Conservation (phyloP, 2,329 filamentous ascomycete species). For the Rugonectria rugulosa region DNA sequence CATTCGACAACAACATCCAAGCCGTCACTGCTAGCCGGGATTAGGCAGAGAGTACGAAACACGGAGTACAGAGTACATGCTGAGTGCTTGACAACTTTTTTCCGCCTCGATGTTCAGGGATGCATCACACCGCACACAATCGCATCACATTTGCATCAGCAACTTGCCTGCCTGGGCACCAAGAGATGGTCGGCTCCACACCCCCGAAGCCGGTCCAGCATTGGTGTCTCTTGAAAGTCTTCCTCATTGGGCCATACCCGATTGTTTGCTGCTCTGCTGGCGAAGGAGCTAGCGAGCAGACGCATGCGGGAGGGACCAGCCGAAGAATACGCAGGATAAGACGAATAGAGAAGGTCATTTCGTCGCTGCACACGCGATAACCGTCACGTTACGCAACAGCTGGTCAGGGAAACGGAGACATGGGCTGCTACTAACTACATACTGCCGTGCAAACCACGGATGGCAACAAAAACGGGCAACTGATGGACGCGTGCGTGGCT, state of each 20-base stretch:
- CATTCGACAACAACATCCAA: neutral
- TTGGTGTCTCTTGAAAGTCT: neutral
- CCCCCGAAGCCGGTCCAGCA: neutral
- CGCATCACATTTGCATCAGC: neutral
- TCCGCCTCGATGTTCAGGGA: neutral
- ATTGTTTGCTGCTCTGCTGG: neutral
- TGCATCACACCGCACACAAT: neutral
- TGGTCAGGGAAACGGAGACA: neutral
- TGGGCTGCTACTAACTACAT: too few relatives aligned
- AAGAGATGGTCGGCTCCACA: neutral
- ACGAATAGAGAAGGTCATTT: neutral
- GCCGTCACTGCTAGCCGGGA: too few relatives aligned
- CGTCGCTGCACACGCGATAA: neutral
- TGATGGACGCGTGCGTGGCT: conserved; percentile 12
- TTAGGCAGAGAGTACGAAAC: too few relatives aligned
- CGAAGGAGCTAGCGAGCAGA: neutral
- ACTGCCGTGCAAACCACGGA: neutral
- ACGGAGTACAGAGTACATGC: neutral
- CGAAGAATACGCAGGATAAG: too few relatives aligned
- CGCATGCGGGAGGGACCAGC: too few relatives aligned
- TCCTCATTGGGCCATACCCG: neutral
- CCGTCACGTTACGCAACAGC: neutral
- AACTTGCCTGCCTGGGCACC: neutral
- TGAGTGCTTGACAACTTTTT: neutral
- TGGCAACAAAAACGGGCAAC: conserved; percentile 12